Conservation (phyloP, 495 filamentous ascomycete genomes). For the Daldinia concentrica region DNA sequence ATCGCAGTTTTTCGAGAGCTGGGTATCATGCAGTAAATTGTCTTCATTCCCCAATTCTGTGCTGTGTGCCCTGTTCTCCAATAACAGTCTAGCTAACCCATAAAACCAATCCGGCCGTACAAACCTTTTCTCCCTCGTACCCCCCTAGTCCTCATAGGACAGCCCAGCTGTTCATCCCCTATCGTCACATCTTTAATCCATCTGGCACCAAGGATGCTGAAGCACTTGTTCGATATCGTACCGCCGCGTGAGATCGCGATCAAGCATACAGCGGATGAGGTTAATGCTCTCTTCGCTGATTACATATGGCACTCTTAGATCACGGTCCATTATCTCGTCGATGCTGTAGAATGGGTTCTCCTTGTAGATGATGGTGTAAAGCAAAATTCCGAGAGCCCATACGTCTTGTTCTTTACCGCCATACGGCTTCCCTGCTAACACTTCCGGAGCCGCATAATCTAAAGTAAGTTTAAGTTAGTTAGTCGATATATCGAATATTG, state of each 20-base stretch:
- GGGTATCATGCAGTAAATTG: constrained; percentile 36
- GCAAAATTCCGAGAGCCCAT: constrained; percentile 96
- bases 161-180: constrained; percentile 8
- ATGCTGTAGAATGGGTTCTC: constrained; percentile 99
- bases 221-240: constrained; percentile 85
- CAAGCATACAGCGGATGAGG: constrained; percentile 87
- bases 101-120: constrained; percentile 23
- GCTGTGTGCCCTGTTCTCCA: constrained; percentile 25
- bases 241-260: constrained; percentile 84
- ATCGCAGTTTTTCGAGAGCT: constrained; percentile 31
- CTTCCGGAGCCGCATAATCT: constrained; percentile 99
- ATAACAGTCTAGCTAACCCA: constrained; percentile 30
- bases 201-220: constrained; percentile 80
- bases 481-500: not conserved
- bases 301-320: constrained; percentile 88
- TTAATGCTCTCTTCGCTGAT: constrained; percentile 93
- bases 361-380: constrained; percentile 99
- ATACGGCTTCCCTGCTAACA: constrained; percentile 92
- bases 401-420: constrained; percentile 97
- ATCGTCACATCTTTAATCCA: constrained; percentile 40
- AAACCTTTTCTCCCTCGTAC: constrained; percentile 7
- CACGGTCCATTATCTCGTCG: constrained; percentile 98
- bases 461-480: constrained; percentile 16
- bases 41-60: constrained; percentile 33
- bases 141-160: constrained; percentile 3